Evolutionary conservation across 208 protist genomes (phyloP).

Genomic region (Balamuthia mandrillaris): DNA sequence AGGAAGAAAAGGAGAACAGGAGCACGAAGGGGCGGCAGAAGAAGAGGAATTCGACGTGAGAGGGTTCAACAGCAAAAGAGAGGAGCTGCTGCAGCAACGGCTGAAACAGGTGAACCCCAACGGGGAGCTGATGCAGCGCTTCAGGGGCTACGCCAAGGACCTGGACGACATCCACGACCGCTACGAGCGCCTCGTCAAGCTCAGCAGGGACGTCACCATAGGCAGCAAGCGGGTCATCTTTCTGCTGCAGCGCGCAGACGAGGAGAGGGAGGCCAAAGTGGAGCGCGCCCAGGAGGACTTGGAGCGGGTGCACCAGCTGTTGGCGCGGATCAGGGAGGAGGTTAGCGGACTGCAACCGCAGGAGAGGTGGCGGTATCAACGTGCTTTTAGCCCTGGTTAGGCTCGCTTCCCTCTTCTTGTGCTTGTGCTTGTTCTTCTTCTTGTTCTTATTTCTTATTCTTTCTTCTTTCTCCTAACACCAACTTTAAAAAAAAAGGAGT

Average conservation of each 20-base stretch:
- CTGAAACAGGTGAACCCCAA: not conserved
- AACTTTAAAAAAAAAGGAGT: no score
- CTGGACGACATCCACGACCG: slow-evolving; percentile 39
- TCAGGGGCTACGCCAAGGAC: not conserved
- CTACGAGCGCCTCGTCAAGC: slow-evolving; percentile 59
- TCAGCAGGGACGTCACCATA: slow-evolving; percentile 54
- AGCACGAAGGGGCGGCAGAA: not conserved
- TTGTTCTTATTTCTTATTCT: no score
- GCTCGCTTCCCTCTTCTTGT: no score
- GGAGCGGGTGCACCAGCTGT: no score
- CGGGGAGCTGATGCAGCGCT: not conserved
- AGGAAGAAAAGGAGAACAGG: not conserved
- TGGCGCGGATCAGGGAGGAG: no score
- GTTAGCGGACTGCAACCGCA: not conserved
- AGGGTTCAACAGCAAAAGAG: not conserved
- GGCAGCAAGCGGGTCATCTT: slow-evolving; percentile 57
- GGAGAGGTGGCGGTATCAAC: slow-evolving; percentile 45
- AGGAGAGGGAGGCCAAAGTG: not conserved
- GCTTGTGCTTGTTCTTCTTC: no score
- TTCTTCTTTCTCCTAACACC: no score
- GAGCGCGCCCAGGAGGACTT: not conserved
- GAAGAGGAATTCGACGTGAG: not conserved
- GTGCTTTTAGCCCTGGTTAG: slow-evolving; percentile 42
- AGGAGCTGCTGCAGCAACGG: not conserved
- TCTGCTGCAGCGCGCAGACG: slow-evolving; percentile 38